phyloP scores from a whole-genome alignment of 1,284 basidiomycete genomes.

The Cystobasidium sp. region DNA sequence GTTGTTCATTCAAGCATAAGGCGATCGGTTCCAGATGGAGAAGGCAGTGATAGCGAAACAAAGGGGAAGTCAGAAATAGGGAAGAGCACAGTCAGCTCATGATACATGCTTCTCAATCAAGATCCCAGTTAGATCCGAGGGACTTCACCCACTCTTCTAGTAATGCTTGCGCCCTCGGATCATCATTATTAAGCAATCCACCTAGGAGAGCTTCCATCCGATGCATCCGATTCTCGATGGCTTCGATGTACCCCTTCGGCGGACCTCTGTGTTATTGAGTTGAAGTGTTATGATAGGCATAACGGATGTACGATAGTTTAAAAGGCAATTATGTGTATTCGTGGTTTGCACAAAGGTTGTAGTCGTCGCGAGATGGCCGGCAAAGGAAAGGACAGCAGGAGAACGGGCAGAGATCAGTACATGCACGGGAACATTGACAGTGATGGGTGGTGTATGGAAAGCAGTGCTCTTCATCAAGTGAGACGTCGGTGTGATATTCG shows the following conservation, averaged over 20 bases:
- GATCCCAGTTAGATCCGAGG: neutral
- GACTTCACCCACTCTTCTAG: slow-evolving; percentile 60
- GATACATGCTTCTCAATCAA: neutral
- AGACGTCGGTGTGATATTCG: neutral
- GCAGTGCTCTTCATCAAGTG: too few species aligned
- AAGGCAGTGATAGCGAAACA: neutral
- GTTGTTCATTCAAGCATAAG: neutral
- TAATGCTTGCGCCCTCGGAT: slow-evolving; percentile 67
- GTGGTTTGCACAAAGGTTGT: too few species aligned
- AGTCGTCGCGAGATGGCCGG: too few species aligned
- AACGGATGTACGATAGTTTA: neutral
- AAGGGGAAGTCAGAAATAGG: neutral
- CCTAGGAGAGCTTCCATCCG: slow-evolving; percentile 83
- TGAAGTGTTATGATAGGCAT: neutral
- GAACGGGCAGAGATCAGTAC: too few species aligned
- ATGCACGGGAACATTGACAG: too few species aligned
- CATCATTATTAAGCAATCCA: slow-evolving; percentile 67
- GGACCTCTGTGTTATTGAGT: slow-evolving; percentile 63
- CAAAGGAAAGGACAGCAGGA: too few species aligned
- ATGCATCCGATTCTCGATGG: slow-evolving; percentile 82
- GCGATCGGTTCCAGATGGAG: neutral
- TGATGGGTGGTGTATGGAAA: too few species aligned
- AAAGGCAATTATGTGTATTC: too few species aligned
- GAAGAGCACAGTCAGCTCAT: neutral
- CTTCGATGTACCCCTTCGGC: slow-evolving; percentile 87